A percentile compares a stretch with the other conserved stretches of the same genome.
phyloP scores from a whole-genome alignment of 2,329 filamentous ascomycete species.

The Periconia sp. region DNA sequence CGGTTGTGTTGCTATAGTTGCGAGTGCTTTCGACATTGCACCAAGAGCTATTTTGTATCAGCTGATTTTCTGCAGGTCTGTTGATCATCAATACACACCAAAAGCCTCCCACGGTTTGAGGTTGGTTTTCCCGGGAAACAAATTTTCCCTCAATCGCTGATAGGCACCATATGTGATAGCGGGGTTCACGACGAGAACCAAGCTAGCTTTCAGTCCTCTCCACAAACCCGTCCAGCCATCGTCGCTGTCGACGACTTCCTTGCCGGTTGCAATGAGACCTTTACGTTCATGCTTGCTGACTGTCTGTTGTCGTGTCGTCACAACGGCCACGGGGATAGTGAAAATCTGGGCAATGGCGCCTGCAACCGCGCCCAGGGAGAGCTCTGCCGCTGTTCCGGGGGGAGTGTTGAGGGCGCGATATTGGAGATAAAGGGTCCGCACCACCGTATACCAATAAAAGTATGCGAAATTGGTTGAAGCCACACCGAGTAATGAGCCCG shows the following conservation, averaged over 20 bases:
- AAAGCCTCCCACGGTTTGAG: constrained; percentile 88
- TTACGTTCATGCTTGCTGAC: constrained; percentile 82
- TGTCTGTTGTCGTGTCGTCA: constrained; percentile 95
- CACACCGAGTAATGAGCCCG: constrained; percentile 83
- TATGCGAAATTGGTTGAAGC: constrained; percentile 99
- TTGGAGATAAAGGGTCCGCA: constrained; percentile 75
- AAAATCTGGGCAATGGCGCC: constrained; percentile 92
- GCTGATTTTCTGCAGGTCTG: constrained; percentile 4
- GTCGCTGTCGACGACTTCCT: constrained; percentile 85
- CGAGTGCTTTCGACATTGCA: constrained; percentile 87
- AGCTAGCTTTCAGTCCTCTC: constrained; percentile 92
- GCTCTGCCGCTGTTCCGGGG: constrained; percentile 78
- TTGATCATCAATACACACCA: constrained; percentile 59
- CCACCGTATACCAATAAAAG: constrained; percentile 97
- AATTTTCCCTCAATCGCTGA: constrained; percentile 74
- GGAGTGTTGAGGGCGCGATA: constrained; percentile 60
- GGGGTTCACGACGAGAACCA: constrained; percentile 94
- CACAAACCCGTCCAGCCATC: constrained; percentile 89
- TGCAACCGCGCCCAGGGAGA: constrained; percentile 81
- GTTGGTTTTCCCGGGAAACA: constrained; percentile 76
- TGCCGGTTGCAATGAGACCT: constrained; percentile 81
- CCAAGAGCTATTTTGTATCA: constrained; percentile 68
- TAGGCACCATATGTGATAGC: constrained; percentile 98
- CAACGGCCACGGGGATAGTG: constrained; percentile 92
- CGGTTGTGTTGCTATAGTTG: constrained; percentile 89